Base-by-base conservation (phyloP, 139 green algal genomes). In the Chlamydomonas incerta region DNA sequence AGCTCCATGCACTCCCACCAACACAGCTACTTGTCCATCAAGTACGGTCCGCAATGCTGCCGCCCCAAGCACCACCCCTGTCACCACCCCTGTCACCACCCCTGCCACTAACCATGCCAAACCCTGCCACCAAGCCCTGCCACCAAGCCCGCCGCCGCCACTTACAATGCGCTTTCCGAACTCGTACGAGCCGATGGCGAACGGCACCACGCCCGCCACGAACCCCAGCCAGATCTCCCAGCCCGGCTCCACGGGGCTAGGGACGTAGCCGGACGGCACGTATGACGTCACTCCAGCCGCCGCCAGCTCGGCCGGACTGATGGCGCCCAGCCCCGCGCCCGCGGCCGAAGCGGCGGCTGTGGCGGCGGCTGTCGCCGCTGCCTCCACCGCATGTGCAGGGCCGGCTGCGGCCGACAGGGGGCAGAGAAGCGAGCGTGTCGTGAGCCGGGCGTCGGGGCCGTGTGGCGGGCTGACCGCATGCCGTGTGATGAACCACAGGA, bases 81-180 rank as follows among this genome's bases (percentile, higher is more conserved):
- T n/a, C n/a, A n/a, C n/a, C n/a, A n/a, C n/a, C n/a, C n/a, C n/a
- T n/a, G n/a, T n/a, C n/a, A n/a, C n/a, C n/a, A 74, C 21, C 13
- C 5, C 10, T 60, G 21, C 60, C 15, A 67, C 60, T 13, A 67
- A 67, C 20, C 60, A 67, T 20, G 23, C 20, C 60, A 14, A 50
- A 50, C 41, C 41, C 41, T 50, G 41, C 62, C 26, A 34, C 62
- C 62, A 35, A 31, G 17, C 41, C 5, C 41, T 50, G n/a, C n/a
- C n/a, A n/a, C n/a, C n/a, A n/a, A n/a, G n/a, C n/a, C n/a, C n/a
- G n/a, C n/a, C n/a, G n/a, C n/a, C n/a, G n/a, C n/a, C 17, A 91
- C 89, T 94, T 83, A 98, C 86, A 66, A 98, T 97, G 24, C 96
- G 93, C 82, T 97, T 97, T 31, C 89, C 88, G 74, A 98, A 98